Conservation (phyloP, 1,284 basidiomycete species). For the Trichosporon inkin region DNA sequence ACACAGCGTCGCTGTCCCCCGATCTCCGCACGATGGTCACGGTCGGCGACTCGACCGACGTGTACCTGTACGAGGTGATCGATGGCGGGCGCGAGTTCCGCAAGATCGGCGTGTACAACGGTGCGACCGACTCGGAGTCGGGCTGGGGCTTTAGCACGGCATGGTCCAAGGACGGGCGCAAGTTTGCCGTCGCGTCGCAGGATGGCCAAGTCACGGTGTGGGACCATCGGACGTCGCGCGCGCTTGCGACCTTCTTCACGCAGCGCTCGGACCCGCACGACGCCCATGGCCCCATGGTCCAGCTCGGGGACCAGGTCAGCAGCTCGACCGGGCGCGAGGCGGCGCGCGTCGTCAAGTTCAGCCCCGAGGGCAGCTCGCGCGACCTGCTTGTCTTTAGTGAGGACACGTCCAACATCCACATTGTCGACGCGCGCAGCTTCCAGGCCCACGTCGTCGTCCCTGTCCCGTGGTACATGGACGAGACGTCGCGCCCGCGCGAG, state of each 20-base stretch:
- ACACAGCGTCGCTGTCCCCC: conserved; percentile 46
- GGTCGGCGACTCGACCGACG: conserved; percentile 49
- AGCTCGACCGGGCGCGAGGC: conserved; percentile 42
- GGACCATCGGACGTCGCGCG: conserved; percentile 48
- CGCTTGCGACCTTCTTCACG: conserved; percentile 46
- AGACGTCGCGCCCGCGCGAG: conserved; percentile 2
- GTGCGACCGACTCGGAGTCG: conserved; percentile 41
- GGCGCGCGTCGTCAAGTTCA: conserved; percentile 50
- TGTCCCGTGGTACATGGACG: conserved; percentile 30
- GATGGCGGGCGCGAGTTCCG: conserved; percentile 45
- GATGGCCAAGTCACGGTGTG: conserved; percentile 51
- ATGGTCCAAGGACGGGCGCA: conserved; percentile 50
- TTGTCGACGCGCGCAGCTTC: conserved; percentile 50
- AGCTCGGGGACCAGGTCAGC: conserved; percentile 17
- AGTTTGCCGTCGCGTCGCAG: conserved; percentile 50
- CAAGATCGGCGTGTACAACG: conserved; percentile 42
- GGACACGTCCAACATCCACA: conserved; percentile 46
- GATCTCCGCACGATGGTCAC: conserved; percentile 48
- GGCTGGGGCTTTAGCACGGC: conserved; percentile 42
- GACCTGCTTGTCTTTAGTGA: conserved; percentile 50
- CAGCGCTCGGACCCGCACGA: conserved; percentile 13
- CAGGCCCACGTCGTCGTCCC: conserved; percentile 45
- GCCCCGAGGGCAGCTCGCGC: conserved; percentile 43
- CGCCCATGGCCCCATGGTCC: not conserved
- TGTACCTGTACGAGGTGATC: conserved; percentile 46